Evolutionary conservation across 1,284 basidiomycete genomes (phyloP).

Genomic region (Ceratobasidium sp.): DNA sequence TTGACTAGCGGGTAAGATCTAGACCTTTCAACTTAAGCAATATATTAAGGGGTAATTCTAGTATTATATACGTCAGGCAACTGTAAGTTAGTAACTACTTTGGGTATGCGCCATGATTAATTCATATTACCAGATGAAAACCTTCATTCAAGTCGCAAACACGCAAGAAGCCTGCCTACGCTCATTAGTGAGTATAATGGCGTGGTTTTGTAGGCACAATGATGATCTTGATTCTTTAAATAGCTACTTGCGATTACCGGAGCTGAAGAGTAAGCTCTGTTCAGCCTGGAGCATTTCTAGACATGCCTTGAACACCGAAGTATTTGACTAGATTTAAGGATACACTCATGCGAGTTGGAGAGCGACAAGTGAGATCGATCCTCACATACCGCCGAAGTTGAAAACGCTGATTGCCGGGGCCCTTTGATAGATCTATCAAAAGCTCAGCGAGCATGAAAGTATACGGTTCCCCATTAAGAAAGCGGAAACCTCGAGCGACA

Average conservation of each 20-base stretch:
- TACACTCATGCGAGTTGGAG: constrained; percentile 71
- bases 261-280: constrained; percentile 70
- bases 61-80: constrained; percentile 78
- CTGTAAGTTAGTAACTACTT: constrained; percentile 57
- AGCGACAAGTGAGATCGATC: constrained; percentile 64
- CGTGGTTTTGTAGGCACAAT: not conserved
- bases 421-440: constrained; percentile 65
- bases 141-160: constrained; percentile 14
- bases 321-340: constrained; percentile 65
- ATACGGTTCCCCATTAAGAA: constrained; percentile 77
- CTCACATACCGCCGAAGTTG: not conserved
- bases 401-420: constrained; percentile 3
- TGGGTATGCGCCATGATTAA: not conserved
- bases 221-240: not conserved
- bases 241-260: constrained; percentile 56
- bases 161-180: constrained; percentile 25
- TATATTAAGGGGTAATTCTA: constrained; percentile 48
- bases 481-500: constrained; percentile 72
- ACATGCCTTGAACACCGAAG: not conserved
- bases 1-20: constrained; percentile 20
- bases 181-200: constrained; percentile 9
- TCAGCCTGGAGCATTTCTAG: not conserved
- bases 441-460: constrained; percentile 70
- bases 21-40: constrained; percentile 12
- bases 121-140: constrained; percentile 23